Base-by-base conservation (phyloP, 2,329 filamentous ascomycete genomes). In the Parastagonospora nodorum region DNA sequence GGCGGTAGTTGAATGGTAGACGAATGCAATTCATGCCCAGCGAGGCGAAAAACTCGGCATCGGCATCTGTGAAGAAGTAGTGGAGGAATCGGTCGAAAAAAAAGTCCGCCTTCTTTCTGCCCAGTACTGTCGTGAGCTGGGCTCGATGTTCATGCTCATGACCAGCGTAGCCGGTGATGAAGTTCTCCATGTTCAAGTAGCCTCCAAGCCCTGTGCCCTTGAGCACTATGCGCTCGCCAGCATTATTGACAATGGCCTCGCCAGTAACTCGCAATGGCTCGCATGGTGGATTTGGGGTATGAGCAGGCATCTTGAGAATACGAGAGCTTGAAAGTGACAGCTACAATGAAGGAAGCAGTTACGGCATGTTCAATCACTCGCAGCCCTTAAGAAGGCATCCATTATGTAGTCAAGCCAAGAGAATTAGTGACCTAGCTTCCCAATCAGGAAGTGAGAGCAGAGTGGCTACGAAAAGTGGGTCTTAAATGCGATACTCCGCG, bases 131-230 rank as follows among this genome's bases (percentile, higher is more conserved):
- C 4, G 45, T 31, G 5, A 57, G 38, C 24, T 48, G 48, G 5
- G 42, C 44, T 42, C 57, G 43, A 16, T 58, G 54, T 28, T 58
- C 55, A 32, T 51, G 47, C 39, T 60, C 57, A 19, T 60, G 54
- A 11, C 57, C 57, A 10, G 54, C 16, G 29, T 41, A 58, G 12
- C 57, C 57, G 2, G 54, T 50, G 42, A 60, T 55, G 39, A 60
- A 60, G 32, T 60, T 60, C 48, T 60, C 57, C 54, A 60, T 53
- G 47, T 58, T 57, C 14, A 60, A 42, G 40, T 55, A 42, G 1
- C 57, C 57, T 29, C 57, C 57, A 12, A 61, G 31, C 10, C 43
- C 55, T n/a, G 45, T 42, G 8, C 58, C 58, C 42, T 61, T 61
- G 12, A 61, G 43, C 12, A 61, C 45, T n/a, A 61, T 44, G 9